Evolutionary conservation across 129 eudicot species (phyloP).

Genomic region (Chrysanthemum makinoi): DNA sequence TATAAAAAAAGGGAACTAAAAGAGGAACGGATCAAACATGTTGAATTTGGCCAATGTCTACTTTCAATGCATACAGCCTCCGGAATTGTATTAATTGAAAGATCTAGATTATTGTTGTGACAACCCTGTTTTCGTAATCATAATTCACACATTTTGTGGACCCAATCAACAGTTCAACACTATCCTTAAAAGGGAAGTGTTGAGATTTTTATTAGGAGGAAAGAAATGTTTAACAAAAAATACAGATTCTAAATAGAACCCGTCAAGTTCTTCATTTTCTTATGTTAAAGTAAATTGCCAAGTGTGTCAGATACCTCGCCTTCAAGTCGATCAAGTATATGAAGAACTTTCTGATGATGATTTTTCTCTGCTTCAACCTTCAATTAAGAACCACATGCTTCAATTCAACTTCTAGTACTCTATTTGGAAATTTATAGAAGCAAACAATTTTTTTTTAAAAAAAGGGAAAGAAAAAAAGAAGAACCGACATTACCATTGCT

Average conservation of each 20-base stretch:
- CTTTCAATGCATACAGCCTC: no score
- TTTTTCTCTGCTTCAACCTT: conserved; percentile 87
- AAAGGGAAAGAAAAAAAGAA: background rate
- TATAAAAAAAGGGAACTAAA: background rate
- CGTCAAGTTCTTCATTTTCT: background rate
- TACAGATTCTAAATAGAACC: background rate
- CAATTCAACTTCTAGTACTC: conserved; percentile 8
- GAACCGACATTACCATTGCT: conserved; percentile 53
- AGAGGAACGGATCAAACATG: background rate
- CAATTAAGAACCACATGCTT: conserved; percentile 14
- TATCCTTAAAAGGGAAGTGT: no score
- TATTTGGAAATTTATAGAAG: background rate
- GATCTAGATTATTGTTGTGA: background rate
- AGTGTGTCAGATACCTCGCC: conserved; percentile 54
- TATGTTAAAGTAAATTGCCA: conserved; percentile 3
- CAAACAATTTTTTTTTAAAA: background rate
- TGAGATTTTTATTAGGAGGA: no score
- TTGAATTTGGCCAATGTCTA: no score
- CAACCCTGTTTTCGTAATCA: no score
- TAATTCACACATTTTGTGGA: no score
- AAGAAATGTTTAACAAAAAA: no score
- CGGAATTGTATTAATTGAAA: no score
- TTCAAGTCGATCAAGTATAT: conserved; percentile 82
- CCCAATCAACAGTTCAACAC: no score
- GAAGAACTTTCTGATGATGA: conserved; percentile 70